Base-by-base conservation (phyloP, 345 rosid species). In the Pelargonium nanum region DNA sequence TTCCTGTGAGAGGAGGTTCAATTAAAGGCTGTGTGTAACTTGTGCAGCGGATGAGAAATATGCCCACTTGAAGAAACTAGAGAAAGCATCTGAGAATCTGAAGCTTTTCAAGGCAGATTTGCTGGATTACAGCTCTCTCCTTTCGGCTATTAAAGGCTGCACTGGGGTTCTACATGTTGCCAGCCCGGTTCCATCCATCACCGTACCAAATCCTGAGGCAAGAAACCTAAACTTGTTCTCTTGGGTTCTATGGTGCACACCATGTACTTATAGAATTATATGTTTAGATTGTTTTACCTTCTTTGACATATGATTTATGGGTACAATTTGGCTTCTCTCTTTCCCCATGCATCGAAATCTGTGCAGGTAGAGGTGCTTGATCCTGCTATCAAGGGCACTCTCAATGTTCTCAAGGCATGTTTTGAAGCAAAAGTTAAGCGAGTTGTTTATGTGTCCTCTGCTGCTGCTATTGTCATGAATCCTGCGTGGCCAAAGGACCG, bases 81-180 rank as follows among this genome's bases (percentile, higher is more conserved):
- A 65, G 32, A 73, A 77, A 10, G 72, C 69, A 44, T n/a, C 69
- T 12, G 68, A 56, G 68, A 73, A 73, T 25, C 65, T 73, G 73
- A 63, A 68, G 63, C 71, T 73, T 32, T 64, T 73, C 70, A 73
- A 73, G 77, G 63, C 73, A 15, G 73, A 73, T 53, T 62, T 77
- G 63, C 59, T 77, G 28, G 77, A 77, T 20, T 65, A 58, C 8
- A 65, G 32, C 48, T 57, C 72, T 52, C 72, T 77, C 23, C 26
- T 23, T 52, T 54, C 53, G 15, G 77, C 81, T 3, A 64, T 73
- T 25, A 34, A 50, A 32, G 70, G 81, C 21, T 77, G 78, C 58
- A 16, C 24, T 16, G 78, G 70, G 10, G 73, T 73, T 52, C 66
- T 77, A 66, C 81, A 70, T 21, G 68, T 69, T 20, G 76, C 76